Percentiles rank a stretch among this genome's conserved stretches.
These are phyloP conservation scores for Agaricus bisporus DNA, from an alignment of 768 basidiomycete genomes.

Conservation along the genomic window DNA sequence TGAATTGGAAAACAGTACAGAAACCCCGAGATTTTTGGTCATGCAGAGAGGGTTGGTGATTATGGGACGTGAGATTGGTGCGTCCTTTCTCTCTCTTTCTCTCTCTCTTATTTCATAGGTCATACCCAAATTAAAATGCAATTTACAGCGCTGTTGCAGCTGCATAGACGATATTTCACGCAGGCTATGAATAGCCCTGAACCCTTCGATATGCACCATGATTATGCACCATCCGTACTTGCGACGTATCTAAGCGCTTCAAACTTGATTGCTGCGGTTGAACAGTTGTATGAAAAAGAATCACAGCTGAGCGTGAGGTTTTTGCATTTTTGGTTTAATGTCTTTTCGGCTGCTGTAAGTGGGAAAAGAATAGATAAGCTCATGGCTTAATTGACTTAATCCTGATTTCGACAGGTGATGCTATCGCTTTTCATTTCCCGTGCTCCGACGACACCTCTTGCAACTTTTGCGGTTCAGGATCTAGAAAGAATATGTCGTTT, in stretches of 20 bases:
- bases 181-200: slow-evolving; percentile 52
- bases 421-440: slow-evolving; percentile 60
- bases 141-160: slow-evolving; percentile 50
- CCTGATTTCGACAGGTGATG: slow-evolving; percentile 38
- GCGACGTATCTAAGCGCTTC: slow-evolving; percentile 60
- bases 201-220: slow-evolving; percentile 52
- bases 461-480: slow-evolving; percentile 53
- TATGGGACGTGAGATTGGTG: slow-evolving; percentile 61
- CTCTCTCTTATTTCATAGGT: slow-evolving; percentile 8
- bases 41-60: slow-evolving; percentile 62
- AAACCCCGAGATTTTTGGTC: slow-evolving; percentile 43
- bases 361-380: background rate
- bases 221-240: slow-evolving; percentile 63
- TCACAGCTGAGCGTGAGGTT: slow-evolving; percentile 59
- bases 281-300: slow-evolving; percentile 50
- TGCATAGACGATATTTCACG: slow-evolving; percentile 64
- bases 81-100: slow-evolving; percentile 8
- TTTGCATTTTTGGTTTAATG: slow-evolving; percentile 70
- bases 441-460: slow-evolving; percentile 51
- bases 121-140: background rate
- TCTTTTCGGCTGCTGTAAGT: slow-evolving; percentile 66
- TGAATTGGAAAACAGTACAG: slow-evolving; percentile 29
- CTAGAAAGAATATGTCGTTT: slow-evolving; percentile 53
- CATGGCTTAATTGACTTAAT: slow-evolving; percentile 2
- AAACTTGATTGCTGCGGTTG: slow-evolving; percentile 50